A percentile compares a stretch with the other conserved stretches of the same genome.
These are phyloP conservation scores for Triticum timopheevii DNA, from an alignment of 176 grass and related monocot genomes.

Conservation along the genomic window DNA sequence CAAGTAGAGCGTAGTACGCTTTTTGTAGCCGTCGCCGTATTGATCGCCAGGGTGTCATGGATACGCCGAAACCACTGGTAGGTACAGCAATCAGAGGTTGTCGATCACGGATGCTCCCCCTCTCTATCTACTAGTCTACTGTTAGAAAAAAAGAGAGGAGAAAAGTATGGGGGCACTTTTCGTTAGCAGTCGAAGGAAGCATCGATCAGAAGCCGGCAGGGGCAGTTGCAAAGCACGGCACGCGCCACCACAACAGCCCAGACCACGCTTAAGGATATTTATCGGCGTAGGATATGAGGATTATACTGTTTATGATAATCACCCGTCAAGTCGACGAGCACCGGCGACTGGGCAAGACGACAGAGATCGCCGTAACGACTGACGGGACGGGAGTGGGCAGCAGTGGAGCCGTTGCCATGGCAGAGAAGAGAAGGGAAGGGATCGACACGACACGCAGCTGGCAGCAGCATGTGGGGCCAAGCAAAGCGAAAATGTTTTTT, in stretches of 20 bases:
- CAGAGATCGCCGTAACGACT: neutral
- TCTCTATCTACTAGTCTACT: no score
- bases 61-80: neutral
- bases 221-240: neutral
- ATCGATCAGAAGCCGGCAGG: neutral
- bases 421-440: no score
- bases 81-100: slow-evolving; percentile 12
- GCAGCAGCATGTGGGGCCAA: neutral
- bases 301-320: neutral
- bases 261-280: neutral
- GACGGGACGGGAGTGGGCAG: neutral
- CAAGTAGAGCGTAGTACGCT: neutral
- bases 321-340: neutral
- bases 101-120: neutral
- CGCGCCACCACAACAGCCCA: neutral
- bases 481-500: no score
- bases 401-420: neutral
- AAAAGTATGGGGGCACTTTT: neutral
- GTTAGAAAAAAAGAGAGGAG: neutral
- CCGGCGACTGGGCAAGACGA: neutral
- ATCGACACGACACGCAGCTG: neutral
- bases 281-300: neutral
- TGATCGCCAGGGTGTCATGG: slow-evolving; percentile 27
- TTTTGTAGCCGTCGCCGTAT: slow-evolving; percentile 31
- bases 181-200: no score